These are phyloP conservation scores for Rhodotorula glutinis DNA, from an alignment of 1,284 basidiomycete genomes.

Conservation along the genomic window DNA sequence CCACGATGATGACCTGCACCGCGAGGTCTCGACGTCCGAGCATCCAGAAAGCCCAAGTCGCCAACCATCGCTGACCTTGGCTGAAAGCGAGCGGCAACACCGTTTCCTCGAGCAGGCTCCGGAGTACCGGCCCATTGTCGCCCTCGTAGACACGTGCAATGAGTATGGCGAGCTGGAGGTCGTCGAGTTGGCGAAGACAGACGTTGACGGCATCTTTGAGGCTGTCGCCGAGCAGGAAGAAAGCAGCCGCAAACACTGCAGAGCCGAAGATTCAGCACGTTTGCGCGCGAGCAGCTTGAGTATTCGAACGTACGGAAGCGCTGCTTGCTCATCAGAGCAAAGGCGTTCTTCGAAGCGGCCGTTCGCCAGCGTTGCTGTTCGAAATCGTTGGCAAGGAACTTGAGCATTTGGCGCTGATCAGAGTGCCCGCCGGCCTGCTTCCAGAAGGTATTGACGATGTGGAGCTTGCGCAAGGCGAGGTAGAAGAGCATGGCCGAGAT, in stretches of 20 bases:
- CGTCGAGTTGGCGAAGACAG: constrained; percentile 79
- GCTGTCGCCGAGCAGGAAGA: constrained; percentile 87
- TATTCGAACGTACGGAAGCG: constrained; percentile 69
- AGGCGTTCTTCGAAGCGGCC: constrained; percentile 95
- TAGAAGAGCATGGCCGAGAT: constrained; percentile 86
- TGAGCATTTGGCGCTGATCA: constrained; percentile 84
- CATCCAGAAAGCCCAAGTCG: constrained; percentile 95
- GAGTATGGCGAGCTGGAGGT: constrained; percentile 85
- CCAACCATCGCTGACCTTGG: constrained; percentile 88
- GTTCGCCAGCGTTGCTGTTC: constrained; percentile 78
- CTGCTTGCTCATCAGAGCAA: constrained; percentile 82
- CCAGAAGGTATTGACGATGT: constrained; percentile 92
- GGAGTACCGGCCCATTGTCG: constrained; percentile 74
- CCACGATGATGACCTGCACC: constrained; percentile 74
- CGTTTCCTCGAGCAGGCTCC: constrained; percentile 64
- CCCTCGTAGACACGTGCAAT: constrained; percentile 79
- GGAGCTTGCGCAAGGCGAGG: constrained; percentile 87
- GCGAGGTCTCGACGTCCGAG: constrained; percentile 78
- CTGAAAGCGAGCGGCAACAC: constrained; percentile 80
- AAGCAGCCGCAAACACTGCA: constrained; percentile 90
- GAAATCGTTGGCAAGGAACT: constrained; percentile 91
- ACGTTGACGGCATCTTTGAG: constrained; percentile 89
- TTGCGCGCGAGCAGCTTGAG: too few relatives aligned
- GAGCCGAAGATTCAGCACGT: neutral
- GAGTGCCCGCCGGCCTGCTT: constrained; percentile 90